phyloP scores from a whole-genome alignment of 1,284 basidiomycete species.

The Ceratobasidium sp. region DNA sequence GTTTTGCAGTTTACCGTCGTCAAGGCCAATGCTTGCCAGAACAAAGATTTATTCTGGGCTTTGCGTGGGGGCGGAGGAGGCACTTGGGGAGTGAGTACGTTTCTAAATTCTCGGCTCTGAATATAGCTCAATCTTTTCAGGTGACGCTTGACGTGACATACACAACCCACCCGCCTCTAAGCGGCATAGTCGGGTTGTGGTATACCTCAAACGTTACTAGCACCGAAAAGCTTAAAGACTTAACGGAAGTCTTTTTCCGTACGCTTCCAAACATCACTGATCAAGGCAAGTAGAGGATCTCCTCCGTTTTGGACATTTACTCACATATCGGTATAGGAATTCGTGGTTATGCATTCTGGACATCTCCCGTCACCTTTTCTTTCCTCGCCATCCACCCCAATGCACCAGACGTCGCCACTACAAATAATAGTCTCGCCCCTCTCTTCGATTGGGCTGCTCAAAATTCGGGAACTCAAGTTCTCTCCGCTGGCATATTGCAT shows the following conservation, averaged over 20 bases:
- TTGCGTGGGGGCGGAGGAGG: slow-evolving; percentile 39
- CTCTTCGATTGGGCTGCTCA: slow-evolving; percentile 5
- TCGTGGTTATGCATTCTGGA: slow-evolving; percentile 6
- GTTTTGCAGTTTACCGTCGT: slow-evolving; percentile 37
- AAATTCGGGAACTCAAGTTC: neutral
- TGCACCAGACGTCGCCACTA: neutral
- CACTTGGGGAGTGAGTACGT: slow-evolving; percentile 22
- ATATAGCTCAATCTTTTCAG: neutral
- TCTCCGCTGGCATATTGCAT: neutral
- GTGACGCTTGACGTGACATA: slow-evolving; percentile 13
- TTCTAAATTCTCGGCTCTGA: neutral
- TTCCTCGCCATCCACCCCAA: slow-evolving; percentile 9
- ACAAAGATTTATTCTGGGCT: slow-evolving; percentile 41
- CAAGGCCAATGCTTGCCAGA: slow-evolving; percentile 25
- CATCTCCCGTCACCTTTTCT: neutral
- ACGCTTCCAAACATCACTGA: slow-evolving; percentile 1
- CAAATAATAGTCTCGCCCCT: neutral
- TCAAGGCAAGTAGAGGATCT: neutral
- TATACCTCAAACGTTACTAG: neutral
- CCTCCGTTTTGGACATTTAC: no score
- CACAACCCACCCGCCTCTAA: slow-evolving; percentile 16
- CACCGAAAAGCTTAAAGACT: neutral
- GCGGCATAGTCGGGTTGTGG: neutral
- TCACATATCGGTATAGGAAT: neutral
- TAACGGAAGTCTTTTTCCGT: neutral